phyloP scores from a whole-genome alignment of 1,139 yeast species.

The Kodamaea anthophila region DNA sequence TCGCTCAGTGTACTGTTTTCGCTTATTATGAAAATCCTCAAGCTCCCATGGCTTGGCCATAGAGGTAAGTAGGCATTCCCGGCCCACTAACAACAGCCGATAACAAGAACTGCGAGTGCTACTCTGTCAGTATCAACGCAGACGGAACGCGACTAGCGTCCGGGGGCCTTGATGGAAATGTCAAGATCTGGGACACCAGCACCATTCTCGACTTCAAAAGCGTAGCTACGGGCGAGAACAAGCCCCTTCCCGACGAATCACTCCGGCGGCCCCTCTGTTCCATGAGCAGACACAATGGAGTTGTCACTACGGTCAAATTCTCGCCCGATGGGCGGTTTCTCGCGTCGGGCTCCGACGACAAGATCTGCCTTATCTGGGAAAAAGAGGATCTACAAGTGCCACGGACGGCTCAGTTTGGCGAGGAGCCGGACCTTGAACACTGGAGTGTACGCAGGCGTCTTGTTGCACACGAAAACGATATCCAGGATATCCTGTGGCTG shows the following conservation, averaged over 20 bases:
- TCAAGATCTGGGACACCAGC: conserved; percentile 80
- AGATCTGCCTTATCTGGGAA: conserved; percentile 89
- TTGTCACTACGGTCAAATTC: conserved; percentile 87
- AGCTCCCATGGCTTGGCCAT: conserved; percentile 83
- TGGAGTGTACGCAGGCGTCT: conserved; percentile 91
- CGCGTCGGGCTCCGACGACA: conserved; percentile 94
- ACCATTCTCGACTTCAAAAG: conserved; percentile 38
- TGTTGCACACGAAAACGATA: conserved; percentile 95
- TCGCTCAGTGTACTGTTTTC: background rate
- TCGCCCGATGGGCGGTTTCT: conserved; percentile 87
- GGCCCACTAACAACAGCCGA: conserved; percentile 48
- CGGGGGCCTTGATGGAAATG: conserved; percentile 93
- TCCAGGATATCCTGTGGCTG: conserved; percentile 97
- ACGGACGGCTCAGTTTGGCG: conserved; percentile 41
- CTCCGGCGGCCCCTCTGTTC: conserved; percentile 61
- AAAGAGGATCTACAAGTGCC: conserved; percentile 58
- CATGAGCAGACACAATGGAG: conserved; percentile 86
- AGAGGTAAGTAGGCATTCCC: conserved; percentile 36
- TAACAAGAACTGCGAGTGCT: conserved; percentile 74
- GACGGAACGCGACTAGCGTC: conserved; percentile 86
- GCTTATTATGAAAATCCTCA: conserved; percentile 58
- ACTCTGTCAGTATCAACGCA: conserved; percentile 72
- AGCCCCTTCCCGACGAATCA: conserved; percentile 26
- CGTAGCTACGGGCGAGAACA: conserved; percentile 6
- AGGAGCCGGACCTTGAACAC: conserved; percentile 68